Base-by-base conservation (phyloP, 208 protist species). In the Leishmania tropica region DNA sequence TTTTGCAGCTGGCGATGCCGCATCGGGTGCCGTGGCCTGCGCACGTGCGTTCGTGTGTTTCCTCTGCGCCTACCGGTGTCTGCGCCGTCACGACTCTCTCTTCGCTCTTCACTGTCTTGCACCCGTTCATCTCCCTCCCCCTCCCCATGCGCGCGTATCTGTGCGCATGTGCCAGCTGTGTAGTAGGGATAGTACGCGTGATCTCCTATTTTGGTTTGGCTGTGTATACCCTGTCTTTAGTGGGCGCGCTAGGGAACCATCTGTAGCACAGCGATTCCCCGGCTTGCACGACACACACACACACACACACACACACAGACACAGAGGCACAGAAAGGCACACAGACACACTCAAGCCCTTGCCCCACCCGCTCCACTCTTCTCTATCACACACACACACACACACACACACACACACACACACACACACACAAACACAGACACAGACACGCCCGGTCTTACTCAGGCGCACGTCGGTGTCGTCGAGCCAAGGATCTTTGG, bases 71-170 rank as follows among this genome's bases (percentile, higher is more conserved):
- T 68, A 31, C 31, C 62, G 31, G 31, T 68, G 31, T n/a, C n/a
- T 75, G 24, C 24, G 8, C 8, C 53, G 51, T 53, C 65, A n/a
- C 40, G 24, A 6, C 65, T 60, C 40, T 24, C 42, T 77, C 37
- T 62, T 62, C 37, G 31, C 3, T n/a, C 35, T 48, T 58, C 48
- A 1, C 42, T 65, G 2, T 48, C 70, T 37, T 45, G 24, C 21
- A 13, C 45, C 70, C 28, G 15, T 47, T 70, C 42, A 24, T 17
- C 60, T 79, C 17, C 73, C 62, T 72, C 83, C 13, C 79, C 67
- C 42, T 21, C n/a, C 64, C 6, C n/a, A 74, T 51, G 70, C 47
- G 45, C 17, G 70, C 31, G 70, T 48, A 31, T 48, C 7, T n/a
- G 31, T 51, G 17, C 11, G 28, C 42, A 0, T 54, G 40, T 11